Percentiles rank a stretch among this genome's conserved stretches.
Conservation (phyloP, 371 early-diverging fungal genomes). For the Rhizopus stolonifer region DNA sequence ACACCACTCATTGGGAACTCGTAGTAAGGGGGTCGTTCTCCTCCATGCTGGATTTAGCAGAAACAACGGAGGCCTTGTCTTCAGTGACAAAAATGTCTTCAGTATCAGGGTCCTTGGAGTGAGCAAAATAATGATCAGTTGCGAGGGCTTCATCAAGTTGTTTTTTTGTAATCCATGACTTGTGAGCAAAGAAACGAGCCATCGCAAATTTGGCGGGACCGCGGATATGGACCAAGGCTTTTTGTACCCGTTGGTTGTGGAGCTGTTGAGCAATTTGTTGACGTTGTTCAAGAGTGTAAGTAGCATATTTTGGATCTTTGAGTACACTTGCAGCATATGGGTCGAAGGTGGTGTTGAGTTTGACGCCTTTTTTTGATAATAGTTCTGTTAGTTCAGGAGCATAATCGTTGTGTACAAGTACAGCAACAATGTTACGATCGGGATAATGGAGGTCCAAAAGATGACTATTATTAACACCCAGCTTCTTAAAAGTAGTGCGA, state of each 20-base stretch:
- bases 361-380: not conserved
- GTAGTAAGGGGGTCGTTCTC: too few species aligned
- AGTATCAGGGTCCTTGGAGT: too few species aligned
- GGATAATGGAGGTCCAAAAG: slow-evolving; percentile 9
- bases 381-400: not conserved
- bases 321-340: not conserved
- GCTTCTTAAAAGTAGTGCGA: not conserved
- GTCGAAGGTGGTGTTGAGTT: not conserved
- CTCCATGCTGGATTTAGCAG: too few species aligned
- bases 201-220: not conserved
- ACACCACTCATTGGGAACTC: too few species aligned
- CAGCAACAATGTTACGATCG: not conserved
- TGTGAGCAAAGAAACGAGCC: not conserved
- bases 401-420: slow-evolving; percentile 3
- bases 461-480: not conserved
- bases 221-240: not conserved
- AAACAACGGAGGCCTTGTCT: too few species aligned
- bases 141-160: too few species aligned
- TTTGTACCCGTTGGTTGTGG: not conserved
- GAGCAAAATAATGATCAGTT: too few species aligned
- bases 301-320: slow-evolving; percentile 1
- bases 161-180: not conserved
- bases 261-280: not conserved
- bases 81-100: too few species aligned
- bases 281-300: not conserved